Conservation (phyloP, 768 basidiomycete genomes). For the Lentinula raphanica region DNA sequence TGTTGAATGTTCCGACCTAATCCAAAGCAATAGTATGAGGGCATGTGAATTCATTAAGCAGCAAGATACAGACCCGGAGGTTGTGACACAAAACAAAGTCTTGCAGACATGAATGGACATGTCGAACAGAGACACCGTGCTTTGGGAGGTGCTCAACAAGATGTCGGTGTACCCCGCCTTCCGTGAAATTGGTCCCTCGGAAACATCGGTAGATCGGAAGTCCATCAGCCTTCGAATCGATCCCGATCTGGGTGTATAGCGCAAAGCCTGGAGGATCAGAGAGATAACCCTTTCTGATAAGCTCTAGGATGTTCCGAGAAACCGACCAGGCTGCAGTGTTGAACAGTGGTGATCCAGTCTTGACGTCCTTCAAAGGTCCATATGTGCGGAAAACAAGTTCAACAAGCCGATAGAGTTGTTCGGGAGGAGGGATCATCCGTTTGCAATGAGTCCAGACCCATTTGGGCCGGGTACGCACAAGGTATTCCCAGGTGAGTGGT, state of each 20-base stretch:
- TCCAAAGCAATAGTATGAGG: too few species aligned
- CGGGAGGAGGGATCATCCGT: constrained; percentile 26
- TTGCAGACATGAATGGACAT: not conserved
- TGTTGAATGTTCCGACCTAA: not conserved
- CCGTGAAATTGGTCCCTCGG: not conserved
- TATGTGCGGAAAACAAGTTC: constrained; percentile 22
- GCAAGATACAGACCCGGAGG: not conserved
- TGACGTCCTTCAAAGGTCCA: constrained; percentile 29
- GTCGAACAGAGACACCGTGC: not conserved
- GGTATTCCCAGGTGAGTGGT: constrained; percentile 7
- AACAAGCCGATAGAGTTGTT: constrained; percentile 23
- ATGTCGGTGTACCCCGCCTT: not conserved
- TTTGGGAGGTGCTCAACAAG: not conserved
- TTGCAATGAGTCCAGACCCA: constrained; percentile 24
- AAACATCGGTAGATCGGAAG: constrained; percentile 12
- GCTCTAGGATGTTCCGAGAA: constrained; percentile 16
- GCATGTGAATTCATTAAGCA: too few species aligned
- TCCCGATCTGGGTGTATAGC: constrained; percentile 8
- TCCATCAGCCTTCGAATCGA: constrained; percentile 11
- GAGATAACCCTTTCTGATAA: constrained; percentile 17
- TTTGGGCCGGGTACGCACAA: constrained; percentile 9
- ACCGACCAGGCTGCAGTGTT: constrained; percentile 22
- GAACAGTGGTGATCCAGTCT: constrained; percentile 24
- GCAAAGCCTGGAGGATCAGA: constrained; percentile 14
- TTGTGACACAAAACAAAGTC: not conserved